Evolutionary conservation across 1,139 yeast genomes (phyloP), one percentile per base, ranked within the genome.

Genomic region (Taphrina communis): DNA sequence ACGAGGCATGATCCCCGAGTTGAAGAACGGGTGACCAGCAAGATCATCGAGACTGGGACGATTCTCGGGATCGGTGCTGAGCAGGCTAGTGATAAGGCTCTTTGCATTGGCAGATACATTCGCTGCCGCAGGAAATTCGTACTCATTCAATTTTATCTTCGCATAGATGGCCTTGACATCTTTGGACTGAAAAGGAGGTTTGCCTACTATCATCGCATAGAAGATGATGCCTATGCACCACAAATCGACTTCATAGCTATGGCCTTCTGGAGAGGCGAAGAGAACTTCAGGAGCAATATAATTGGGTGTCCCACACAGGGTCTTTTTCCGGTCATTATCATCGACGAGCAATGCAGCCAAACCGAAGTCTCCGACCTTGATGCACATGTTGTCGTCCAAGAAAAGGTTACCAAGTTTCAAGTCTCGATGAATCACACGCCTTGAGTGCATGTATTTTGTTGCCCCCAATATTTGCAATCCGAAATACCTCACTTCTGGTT

Each of bases 201-300:
- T 88, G 9, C 99, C 98, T 41, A 90, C 92, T 12, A 91, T 84
- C 97, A 94, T 92, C 78, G 95, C 99, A 77, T 88, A 94, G 25
- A 92, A 80, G 0, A 94, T 98, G 0, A 98, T 96, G 2, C 99
- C 99, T 6, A 94, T 97, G 1, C 97, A 91, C 99, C 99, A 94
- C 72, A 94, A 80, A 77, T 94, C 99, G 0, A 97, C 98, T 77
- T 93, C 93, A 6, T 98, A 98, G 75, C 92, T 91, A 79, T 94
- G 94, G 77, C 92, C 94, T 77, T 94, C 98, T 76, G 91, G 91
- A 72, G 96, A 83, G 19, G 65, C 65, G 44, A 69, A 69, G 74
- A 94, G 82, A 63, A 94, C 94, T 78, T 94, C 99, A 0, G 99
- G 99, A 0, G 99, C 99, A 98, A 94, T 94, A 78, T 95, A 94